These are phyloP conservation scores for Ustilago bromivora DNA, from an alignment of 1,284 basidiomycete species.

Conservation along the genomic window DNA sequence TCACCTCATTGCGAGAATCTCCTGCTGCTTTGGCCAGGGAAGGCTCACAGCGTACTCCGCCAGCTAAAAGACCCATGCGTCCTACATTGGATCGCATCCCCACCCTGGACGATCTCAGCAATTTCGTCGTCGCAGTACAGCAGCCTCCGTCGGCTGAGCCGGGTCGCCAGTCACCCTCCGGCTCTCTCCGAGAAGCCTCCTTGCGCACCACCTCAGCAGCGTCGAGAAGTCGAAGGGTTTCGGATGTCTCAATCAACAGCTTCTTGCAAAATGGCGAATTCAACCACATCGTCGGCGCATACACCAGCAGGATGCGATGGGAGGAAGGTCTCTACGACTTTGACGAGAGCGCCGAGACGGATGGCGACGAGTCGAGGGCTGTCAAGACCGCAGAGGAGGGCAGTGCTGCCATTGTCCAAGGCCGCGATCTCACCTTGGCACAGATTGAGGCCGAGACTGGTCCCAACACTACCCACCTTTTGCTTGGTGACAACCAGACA, in stretches of 20 bases:
- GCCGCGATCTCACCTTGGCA: conserved; percentile 26
- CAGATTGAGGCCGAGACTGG: conserved; percentile 47
- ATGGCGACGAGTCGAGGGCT: conserved; percentile 44
- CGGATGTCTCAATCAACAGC: conserved; percentile 46
- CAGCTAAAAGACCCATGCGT: conserved; percentile 9
- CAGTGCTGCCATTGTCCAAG: conserved; percentile 48
- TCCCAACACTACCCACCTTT: conserved; percentile 49
- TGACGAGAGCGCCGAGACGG: conserved; percentile 43
- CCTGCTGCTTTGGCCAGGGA: conserved; percentile 3
- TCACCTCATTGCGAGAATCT: conserved; percentile 15
- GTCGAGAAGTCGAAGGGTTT: conserved; percentile 20
- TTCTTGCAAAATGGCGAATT: conserved; percentile 47
- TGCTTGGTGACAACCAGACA: conserved; percentile 39
- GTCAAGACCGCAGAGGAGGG: conserved; percentile 52
- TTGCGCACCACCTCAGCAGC: conserved; percentile 34
- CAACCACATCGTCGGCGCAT: conserved; percentile 44
- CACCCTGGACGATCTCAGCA: conserved; percentile 23
- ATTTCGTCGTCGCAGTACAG: conserved; percentile 19
- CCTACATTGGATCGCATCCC: conserved; percentile 23
- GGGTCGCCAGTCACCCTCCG: conserved; percentile 8
- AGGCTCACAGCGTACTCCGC: conserved; percentile 18
- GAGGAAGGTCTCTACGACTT: conserved; percentile 52
- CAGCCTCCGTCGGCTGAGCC: conserved; percentile 11
- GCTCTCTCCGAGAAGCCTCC: conserved; percentile 8
- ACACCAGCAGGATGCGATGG: conserved; percentile 41